Base-by-base conservation (phyloP, 2,329 filamentous ascomycete species). In the Alternaria ethzedia region DNA sequence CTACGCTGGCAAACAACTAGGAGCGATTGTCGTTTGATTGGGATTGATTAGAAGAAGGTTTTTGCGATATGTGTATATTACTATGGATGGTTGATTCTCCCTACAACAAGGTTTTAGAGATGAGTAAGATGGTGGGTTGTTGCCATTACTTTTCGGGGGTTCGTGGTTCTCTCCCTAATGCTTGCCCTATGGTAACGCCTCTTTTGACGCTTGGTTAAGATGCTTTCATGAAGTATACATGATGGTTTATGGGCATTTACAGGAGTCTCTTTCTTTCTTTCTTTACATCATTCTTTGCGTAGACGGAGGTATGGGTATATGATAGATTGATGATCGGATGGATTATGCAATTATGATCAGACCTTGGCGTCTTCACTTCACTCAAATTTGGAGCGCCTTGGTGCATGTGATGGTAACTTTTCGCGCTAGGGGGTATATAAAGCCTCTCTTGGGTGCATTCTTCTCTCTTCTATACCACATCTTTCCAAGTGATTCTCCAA, bases 1-100 rank as follows among this genome's bases (percentile, higher is more conserved):
- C 75, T 20, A 68, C 59, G 8, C 49, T 68, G 56, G 62, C 64
- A 30, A 68, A 70, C 9, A 66, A 72, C 49, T 71, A 70, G 59
- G 11, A 36, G 44, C 32, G 4, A 23, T 25, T 15, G 13, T 23
- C 17, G 41, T 30, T 49, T 49, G 25, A 20, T 36, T 57, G 25
- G 21, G 52, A 43, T 36, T 23, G 28, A 30, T 36, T 36, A 36
- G 15, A 36, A 56, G 20, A 36, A 9, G 43, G 44, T 46, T 30
- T 30, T 32, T 15, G 25, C 23, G 28, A 21, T 23, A 28, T 28
- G 23, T 30, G n/a, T 63, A 57, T 59, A 63, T 59, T 63, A 63
- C 30, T 60, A 60, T 49, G 23, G 13, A 41, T 36, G 54, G 32
- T 57, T 15, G 28, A 5, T 30, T 50, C 45, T 26, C 13, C 36